phyloP scores from a whole-genome alignment of 2,329 filamentous ascomycete genomes.

The Xylaria sp. region DNA sequence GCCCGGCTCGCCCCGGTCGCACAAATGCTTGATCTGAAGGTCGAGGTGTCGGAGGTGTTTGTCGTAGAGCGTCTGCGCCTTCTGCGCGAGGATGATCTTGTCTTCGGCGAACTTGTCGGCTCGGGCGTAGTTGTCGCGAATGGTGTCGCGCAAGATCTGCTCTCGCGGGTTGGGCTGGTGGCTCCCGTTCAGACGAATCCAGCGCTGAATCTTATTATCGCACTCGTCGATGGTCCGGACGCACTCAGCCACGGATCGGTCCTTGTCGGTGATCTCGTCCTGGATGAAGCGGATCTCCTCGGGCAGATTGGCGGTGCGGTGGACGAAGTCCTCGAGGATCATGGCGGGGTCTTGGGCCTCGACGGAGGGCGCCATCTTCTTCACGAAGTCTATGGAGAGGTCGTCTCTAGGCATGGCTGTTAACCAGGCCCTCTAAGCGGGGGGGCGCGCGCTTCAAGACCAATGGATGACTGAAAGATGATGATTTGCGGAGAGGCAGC shows the following conservation, averaged over 20 bases:
- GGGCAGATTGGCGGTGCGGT: slow-evolving; percentile 75
- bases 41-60: slow-evolving; percentile 67
- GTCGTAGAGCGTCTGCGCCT: slow-evolving; percentile 61
- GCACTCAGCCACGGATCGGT: slow-evolving; percentile 71
- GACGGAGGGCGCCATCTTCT: slow-evolving; percentile 62
- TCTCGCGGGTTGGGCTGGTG: slow-evolving; percentile 76
- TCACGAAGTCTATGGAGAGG: slow-evolving; percentile 69
- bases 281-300: slow-evolving; percentile 83
- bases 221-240: slow-evolving; percentile 70
- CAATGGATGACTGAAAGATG: slow-evolving; percentile 7
- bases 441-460: slow-evolving; percentile 26
- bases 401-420: slow-evolving; percentile 75
- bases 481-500: slow-evolving; percentile 8
- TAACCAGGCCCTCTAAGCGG: slow-evolving; percentile 48
- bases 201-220: slow-evolving; percentile 77
- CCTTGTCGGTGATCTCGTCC: slow-evolving; percentile 81
- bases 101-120: slow-evolving; percentile 74
- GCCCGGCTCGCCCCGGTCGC: slow-evolving; percentile 63
- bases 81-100: slow-evolving; percentile 71
- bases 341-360: slow-evolving; percentile 67
- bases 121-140: slow-evolving; percentile 68
- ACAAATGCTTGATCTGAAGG: slow-evolving; percentile 62
- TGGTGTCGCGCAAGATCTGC: slow-evolving; percentile 65
- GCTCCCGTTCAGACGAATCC: slow-evolving; percentile 76
- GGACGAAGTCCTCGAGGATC: slow-evolving; percentile 78